Conservation (phyloP, 2,329 filamentous ascomycete species). For the Blastomyces percursus region DNA sequence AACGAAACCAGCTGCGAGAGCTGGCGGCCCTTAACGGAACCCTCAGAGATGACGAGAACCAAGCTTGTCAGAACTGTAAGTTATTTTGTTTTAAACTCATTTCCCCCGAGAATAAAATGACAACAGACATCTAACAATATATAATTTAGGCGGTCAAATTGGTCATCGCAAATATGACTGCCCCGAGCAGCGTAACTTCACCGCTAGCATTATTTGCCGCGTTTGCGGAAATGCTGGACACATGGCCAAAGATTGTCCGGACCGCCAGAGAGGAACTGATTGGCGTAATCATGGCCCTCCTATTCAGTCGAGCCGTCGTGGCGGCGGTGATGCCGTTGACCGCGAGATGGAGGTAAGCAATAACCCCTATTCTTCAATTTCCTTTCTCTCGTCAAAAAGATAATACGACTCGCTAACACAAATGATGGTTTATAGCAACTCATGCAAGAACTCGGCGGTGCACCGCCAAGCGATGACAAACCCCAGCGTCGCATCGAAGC, state of each 20-base stretch:
- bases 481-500: conserved; percentile 80
- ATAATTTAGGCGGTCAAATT: conserved; percentile 64
- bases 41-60: conserved; percentile 96
- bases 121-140: conserved; percentile 14
- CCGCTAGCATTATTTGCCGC: conserved; percentile 98
- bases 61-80: conserved; percentile 92
- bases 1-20: conserved; percentile 96
- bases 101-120: neutral
- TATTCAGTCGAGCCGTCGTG: conserved; percentile 42
- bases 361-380: too few species aligned
- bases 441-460: conserved; percentile 90
- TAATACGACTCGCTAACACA: conserved; percentile 34
- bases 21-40: conserved; percentile 97
- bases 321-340: conserved; percentile 72
- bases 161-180: conserved; percentile 98
- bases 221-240: conserved; percentile 96
- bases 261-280: conserved; percentile 77
- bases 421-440: conserved; percentile 53
- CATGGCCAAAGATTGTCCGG: conserved; percentile 96
- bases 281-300: conserved; percentile 69
- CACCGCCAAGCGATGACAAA: conserved; percentile 48
- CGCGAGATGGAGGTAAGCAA: conserved; percentile 79
- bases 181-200: conserved; percentile 94
- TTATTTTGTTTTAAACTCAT: conserved; percentile 9
- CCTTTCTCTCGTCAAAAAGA: too few species aligned